Percentiles rank a stretch among this genome's conserved stretches.
Conservation (phyloP, 2,329 filamentous ascomycete genomes). For the Dichotomopilus funicola region DNA sequence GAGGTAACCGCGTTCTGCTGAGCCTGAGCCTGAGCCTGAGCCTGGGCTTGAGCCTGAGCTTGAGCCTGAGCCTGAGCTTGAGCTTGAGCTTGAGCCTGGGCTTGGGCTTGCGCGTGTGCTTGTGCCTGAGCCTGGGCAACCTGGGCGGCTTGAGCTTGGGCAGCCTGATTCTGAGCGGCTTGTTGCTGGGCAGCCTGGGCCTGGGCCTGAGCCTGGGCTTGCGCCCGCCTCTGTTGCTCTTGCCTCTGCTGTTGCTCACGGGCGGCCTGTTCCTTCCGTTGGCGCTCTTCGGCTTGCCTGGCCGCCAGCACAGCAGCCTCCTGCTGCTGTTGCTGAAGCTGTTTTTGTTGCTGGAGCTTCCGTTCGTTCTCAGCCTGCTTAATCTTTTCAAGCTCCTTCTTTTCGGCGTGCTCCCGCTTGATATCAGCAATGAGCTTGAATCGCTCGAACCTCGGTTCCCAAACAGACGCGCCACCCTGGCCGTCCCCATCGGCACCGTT, state of each 20-base stretch:
- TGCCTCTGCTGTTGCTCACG: conserved; percentile 29
- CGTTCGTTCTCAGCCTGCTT: conserved; percentile 56
- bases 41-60: conserved; percentile 21
- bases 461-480: conserved; percentile 63
- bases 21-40: conserved; percentile 22
- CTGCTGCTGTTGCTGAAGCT: conserved; percentile 43
- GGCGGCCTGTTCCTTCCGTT: conserved; percentile 32
- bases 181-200: not conserved
- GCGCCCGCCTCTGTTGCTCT: conserved; percentile 23
- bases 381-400: conserved; percentile 67
- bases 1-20: conserved; percentile 29
- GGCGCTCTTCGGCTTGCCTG: conserved; percentile 39
- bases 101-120: conserved; percentile 21
- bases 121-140: conserved; percentile 20
- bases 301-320: conserved; percentile 25
- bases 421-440: conserved; percentile 91
- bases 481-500: conserved; percentile 65
- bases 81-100: conserved; percentile 21
- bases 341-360: conserved; percentile 43
- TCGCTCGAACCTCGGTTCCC: conserved; percentile 79
- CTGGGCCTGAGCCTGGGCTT: conserved; percentile 3
- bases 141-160: conserved; percentile 26
- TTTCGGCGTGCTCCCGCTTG: conserved; percentile 68
- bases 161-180: conserved; percentile 23
- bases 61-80: conserved; percentile 27